phyloP scores from a whole-genome alignment of 306 rosid genomes.

The Canavalia ensiformis region DNA sequence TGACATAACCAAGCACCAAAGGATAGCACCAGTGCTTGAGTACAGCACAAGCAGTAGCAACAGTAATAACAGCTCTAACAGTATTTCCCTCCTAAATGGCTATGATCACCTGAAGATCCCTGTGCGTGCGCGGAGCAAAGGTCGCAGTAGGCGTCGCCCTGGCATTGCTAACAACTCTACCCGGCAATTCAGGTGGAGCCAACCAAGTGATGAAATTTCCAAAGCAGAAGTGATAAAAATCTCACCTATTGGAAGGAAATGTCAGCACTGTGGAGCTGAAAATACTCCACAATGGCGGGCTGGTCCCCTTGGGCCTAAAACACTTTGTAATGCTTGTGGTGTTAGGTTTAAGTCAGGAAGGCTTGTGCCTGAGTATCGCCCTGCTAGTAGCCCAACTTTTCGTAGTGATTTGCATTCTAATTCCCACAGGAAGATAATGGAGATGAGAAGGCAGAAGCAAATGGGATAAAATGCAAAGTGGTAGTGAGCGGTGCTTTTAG shows the following conservation, averaged over 20 bases:
- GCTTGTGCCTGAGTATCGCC: constrained; percentile 80
- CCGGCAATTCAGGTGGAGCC: constrained; percentile 54
- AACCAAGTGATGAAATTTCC: constrained; percentile 25
- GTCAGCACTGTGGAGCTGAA: constrained; percentile 78
- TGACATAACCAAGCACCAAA: constrained; percentile 49
- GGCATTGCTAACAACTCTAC: constrained; percentile 41
- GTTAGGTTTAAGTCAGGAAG: constrained; percentile 76
- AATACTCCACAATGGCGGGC: constrained; percentile 85
- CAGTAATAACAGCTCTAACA: constrained; percentile 56
- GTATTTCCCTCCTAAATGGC: constrained; percentile 59
- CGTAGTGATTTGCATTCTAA: constrained; percentile 70
- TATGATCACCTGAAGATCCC: constrained; percentile 67
- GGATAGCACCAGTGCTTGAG: constrained; percentile 59
- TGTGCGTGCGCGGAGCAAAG: constrained; percentile 70
- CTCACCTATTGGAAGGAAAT: constrained; percentile 57
- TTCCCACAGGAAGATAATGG: constrained; percentile 76
- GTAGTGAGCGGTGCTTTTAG: constrained; percentile 38
- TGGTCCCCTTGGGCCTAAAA: constrained; percentile 76
- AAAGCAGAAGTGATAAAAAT: constrained; percentile 34
- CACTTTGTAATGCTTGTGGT: constrained; percentile 90
- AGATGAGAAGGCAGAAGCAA: constrained; percentile 72
- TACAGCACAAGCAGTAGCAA: constrained; percentile 61
- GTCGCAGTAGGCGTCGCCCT: constrained; percentile 52
- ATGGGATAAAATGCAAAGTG: constrained; percentile 57
- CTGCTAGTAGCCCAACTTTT: constrained; percentile 78